Evolutionary conservation across 768 basidiomycete species (phyloP), one percentile per base, ranked within the genome.

Genomic region (Leccinum disarticulatum): DNA sequence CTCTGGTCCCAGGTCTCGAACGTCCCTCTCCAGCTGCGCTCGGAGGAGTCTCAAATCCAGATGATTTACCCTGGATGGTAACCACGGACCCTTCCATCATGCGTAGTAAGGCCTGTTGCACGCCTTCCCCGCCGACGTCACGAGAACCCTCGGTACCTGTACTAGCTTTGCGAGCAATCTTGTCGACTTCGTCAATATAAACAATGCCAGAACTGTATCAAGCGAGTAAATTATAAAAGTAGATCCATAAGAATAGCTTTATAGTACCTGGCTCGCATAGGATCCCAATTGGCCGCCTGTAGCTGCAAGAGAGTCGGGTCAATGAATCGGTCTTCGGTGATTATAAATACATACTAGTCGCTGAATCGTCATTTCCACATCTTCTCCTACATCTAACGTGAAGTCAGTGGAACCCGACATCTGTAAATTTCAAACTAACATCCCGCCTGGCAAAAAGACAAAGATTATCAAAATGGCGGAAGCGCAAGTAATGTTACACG

Each of bases 131-230:
- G 25, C 93, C 89, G 1, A 98, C 95, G 71, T 98, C 95, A 64
- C 90, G 82, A 6, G 87, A 84, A 4, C 87, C 85, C 64, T 91
- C 90, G 30, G 79, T 77, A 5, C 88, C 87, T 25, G 77, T 75
- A 48, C 81, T 66, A 14, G 71, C 64, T 66, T 84, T 88, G 52
- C 85, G 82, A 14, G 93, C 90, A 59, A 97, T 87, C 77, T 98
- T 98, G 77, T 98, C 96, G 2, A 95, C 79, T 76, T 98, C 96
- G 68, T 98, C 96, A 51, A 98, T 95, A 70, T 96, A 96, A 33
- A 98, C 88, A 61, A 98, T 97, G 6, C 95, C 95, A 71, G 87
- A 87, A 69, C 93, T 95, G 58, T 38, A 19, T 52, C n/a, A 31
- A 55, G 55, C 10, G 17, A 13, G 63, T 71, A 15, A 65, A 35